A percentile compares a stretch with the other conserved stretches of the same genome.
Conservation (phyloP, 169 alveolate genomes). For the Pseudocohnilembus persalinus region DNA sequence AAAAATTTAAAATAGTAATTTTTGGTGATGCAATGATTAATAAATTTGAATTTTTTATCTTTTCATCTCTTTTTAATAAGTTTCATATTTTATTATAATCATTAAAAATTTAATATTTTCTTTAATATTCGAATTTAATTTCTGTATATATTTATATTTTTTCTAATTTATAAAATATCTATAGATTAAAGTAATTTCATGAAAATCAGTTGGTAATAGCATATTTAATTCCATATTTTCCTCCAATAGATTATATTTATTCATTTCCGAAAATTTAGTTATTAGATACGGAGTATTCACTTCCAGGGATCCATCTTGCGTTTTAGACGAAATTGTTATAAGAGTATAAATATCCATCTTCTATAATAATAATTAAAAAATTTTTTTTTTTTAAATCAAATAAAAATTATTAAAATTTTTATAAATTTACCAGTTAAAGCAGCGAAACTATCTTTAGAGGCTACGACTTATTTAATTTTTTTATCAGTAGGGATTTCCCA, state of each 20-base stretch:
- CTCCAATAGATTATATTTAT: conserved; percentile 28
- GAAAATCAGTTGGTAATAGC: conserved; percentile 24
- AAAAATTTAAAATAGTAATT: too few species aligned
- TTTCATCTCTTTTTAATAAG: too few species aligned
- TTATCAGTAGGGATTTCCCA: conserved; percentile 19
- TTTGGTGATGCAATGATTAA: too few species aligned
- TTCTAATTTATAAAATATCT: too few species aligned
- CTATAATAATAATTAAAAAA: not conserved
- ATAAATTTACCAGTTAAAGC: conserved; percentile 21
- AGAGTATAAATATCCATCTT: conserved; percentile 32
- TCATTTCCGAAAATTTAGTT: not conserved
- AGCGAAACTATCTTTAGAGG: conserved; percentile 32
- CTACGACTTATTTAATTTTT: conserved; percentile 27
- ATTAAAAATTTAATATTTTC: too few species aligned
- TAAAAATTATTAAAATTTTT: not conserved
- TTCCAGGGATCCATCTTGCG: conserved; percentile 15
- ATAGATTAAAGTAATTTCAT: not conserved
- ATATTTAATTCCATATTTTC: conserved; percentile 38
- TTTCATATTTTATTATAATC: too few species aligned
- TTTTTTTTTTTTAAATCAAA: not conserved
- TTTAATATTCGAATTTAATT: too few species aligned
- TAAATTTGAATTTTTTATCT: too few species aligned
- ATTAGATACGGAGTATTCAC: conserved; percentile 13
- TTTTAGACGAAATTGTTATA: conserved; percentile 19
- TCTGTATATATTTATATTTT: too few species aligned